Base-by-base conservation (phyloP, 192 early-diverging fungal genomes). In the Phlyctochytrium bullatum region DNA sequence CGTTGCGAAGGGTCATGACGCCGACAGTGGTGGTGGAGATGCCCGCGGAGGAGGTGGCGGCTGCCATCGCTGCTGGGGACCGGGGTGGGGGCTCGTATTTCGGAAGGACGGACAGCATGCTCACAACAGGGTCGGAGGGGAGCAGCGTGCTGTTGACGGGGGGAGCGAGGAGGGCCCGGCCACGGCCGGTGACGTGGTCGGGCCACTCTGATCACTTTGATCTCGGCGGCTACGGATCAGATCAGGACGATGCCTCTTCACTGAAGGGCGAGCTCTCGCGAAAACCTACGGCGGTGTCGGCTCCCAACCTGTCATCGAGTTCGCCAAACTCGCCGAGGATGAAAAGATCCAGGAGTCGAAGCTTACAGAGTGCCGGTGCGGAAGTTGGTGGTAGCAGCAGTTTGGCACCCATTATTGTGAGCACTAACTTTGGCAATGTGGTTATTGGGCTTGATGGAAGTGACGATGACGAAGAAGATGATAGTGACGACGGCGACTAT, bases 151-250 rank as follows among this genome's bases (percentile, higher is more conserved):
- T n/a, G n/a, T n/a, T 14, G 40, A 20, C 10, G 20, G 40, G 40
- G 40, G 20, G 40, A 47, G 6, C 40, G 40, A 47, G 40, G 40
- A 47, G 40, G 40, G 40, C 40, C 20, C 6, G 40, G n/a, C n/a
- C n/a, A n/a, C n/a, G n/a, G 40, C 54, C 54, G 4, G 54, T 57
- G 16, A 57, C 54, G 12, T 57, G 54, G 54, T 25, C 54, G 54
- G 54, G 12, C 14, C 12, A 25, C 25, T 47, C 40, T 47, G 40
- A 20, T 20, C 40, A 47, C 40, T 47, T 47, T 47, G 40, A 47
- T 20, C 20, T n/a, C n/a, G n/a, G n/a, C n/a, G n/a, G n/a, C n/a
- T n/a, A n/a, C n/a, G n/a, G n/a, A n/a, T n/a, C n/a, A n/a, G n/a
- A n/a, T n/a, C n/a, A n/a, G n/a, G n/a, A n/a, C n/a, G n/a, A n/a